Conservation (phyloP, 2,329 filamentous ascomycete genomes). For the Microdochium nivale region DNA sequence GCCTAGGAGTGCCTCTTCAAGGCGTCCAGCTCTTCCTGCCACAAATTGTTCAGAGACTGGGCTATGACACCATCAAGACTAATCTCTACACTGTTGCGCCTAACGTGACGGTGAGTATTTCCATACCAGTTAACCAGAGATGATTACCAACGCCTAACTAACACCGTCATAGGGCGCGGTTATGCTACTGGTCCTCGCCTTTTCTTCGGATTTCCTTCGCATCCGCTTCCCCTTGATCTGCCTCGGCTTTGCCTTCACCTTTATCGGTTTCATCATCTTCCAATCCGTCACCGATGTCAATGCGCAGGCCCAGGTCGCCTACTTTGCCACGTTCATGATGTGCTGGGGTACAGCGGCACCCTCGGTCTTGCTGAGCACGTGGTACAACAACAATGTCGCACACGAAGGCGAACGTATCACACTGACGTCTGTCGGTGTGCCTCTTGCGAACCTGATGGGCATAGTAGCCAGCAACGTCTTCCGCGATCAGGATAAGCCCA, state of each 20-base stretch:
- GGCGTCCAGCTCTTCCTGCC: conserved; percentile 45
- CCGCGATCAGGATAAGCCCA: conserved; percentile 50
- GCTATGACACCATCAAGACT: conserved; percentile 45
- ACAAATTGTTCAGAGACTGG: conserved; percentile 43
- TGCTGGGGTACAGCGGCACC: conserved; percentile 71
- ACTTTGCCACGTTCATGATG: conserved; percentile 77
- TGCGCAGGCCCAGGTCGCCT: conserved; percentile 54
- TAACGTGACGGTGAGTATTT: conserved; percentile 47
- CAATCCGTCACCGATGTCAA: conserved; percentile 58
- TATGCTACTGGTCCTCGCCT: conserved; percentile 65
- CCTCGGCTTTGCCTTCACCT: conserved; percentile 64
- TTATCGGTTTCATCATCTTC: conserved; percentile 72
- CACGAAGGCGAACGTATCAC: conserved; percentile 65
- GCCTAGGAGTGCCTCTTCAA: conserved; percentile 49
- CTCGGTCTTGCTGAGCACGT: conserved; percentile 53
- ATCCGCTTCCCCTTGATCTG: conserved; percentile 67
- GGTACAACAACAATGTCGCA: conserved; percentile 80
- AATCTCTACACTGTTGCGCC: conserved; percentile 79
- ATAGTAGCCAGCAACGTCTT: conserved; percentile 63
- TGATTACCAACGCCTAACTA: neutral
- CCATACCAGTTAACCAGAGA: neutral
- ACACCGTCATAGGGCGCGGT: conserved; percentile 43
- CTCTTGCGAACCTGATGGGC: conserved; percentile 70
- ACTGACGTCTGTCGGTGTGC: conserved; percentile 64
- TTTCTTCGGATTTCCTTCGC: conserved; percentile 57